Evolutionary conservation across 2,329 filamentous ascomycete genomes (phyloP).

Genomic region (Colletotrichum lini): DNA sequence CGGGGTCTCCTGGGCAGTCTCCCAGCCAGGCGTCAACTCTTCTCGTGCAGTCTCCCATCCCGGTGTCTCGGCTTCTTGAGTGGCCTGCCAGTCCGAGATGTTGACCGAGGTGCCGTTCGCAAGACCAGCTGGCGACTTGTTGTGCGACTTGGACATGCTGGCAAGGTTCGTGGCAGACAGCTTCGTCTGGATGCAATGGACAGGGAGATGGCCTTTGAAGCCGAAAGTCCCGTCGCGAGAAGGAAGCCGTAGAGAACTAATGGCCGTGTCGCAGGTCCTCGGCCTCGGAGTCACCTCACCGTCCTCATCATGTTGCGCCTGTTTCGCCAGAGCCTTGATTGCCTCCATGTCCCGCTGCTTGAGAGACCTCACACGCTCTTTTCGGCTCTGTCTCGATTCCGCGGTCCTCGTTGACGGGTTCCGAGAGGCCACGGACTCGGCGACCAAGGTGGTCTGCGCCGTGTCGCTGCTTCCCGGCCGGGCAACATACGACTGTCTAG

Average conservation of each 20-base stretch:
- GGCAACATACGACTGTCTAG: conserved; percentile 30
- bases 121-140: neutral
- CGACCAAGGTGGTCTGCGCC: conserved; percentile 31
- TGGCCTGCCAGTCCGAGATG: conserved; percentile 38
- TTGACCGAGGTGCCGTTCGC: conserved; percentile 22
- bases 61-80: conserved; percentile 23
- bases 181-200: conserved; percentile 19
- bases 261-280: conserved; percentile 35
- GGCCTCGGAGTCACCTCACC: conserved; percentile 32
- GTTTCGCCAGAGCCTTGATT: conserved; percentile 46
- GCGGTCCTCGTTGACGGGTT: conserved; percentile 36
- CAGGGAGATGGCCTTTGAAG: neutral
- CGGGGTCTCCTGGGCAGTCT: conserved; percentile 29
- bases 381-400: conserved; percentile 50
- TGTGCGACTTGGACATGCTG: conserved; percentile 29
- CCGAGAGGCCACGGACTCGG: conserved; percentile 31
- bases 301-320: conserved; percentile 41
- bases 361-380: conserved; percentile 57
- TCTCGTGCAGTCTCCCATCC: conserved; percentile 35
- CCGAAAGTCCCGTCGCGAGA: conserved; percentile 41
- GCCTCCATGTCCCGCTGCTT: conserved; percentile 58
- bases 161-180: conserved; percentile 36
- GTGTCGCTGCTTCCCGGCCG: conserved; percentile 37
- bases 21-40: conserved; percentile 30
- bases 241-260: conserved; percentile 39